A percentile compares a stretch with the other conserved stretches of the same genome.
These are phyloP conservation scores for Candida cerambycidarum DNA, from an alignment of 805 yeast genomes.

Conservation along the genomic window DNA sequence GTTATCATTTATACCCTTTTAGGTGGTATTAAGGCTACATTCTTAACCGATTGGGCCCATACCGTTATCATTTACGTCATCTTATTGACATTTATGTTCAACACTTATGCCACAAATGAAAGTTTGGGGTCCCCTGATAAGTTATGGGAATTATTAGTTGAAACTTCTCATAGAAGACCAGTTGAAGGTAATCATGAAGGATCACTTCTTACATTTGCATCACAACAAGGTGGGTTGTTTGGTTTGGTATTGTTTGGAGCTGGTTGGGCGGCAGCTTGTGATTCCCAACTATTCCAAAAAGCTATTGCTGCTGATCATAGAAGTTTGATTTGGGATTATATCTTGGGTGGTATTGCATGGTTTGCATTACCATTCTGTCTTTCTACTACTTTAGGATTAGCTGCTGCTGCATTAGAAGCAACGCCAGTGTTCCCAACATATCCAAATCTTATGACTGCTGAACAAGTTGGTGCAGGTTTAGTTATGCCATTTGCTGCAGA, in stretches of 20 bases:
- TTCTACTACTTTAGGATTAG: constrained; percentile 35
- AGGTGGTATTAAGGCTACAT: constrained; percentile 84
- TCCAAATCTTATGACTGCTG: constrained; percentile 15
- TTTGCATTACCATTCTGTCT: constrained; percentile 25
- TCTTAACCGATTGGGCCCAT: constrained; percentile 75
- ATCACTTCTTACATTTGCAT: constrained; percentile 18
- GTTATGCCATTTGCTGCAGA: constrained; percentile 22
- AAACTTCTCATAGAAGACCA: constrained; percentile 20
- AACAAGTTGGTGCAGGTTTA: constrained; percentile 22
- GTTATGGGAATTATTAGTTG: constrained; percentile 42
- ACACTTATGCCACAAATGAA: constrained; percentile 31
- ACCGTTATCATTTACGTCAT: constrained; percentile 45
- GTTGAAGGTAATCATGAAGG: constrained; percentile 14
- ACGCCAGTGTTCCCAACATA: constrained; percentile 17
- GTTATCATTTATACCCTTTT: constrained; percentile 71
- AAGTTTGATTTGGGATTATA: constrained; percentile 22
- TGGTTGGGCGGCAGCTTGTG: constrained; percentile 18
- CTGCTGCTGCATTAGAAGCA: constrained; percentile 30
- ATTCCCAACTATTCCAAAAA: constrained; percentile 25
- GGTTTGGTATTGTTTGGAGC: constrained; percentile 18
- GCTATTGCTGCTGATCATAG: constrained; percentile 28
- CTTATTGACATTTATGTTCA: constrained; percentile 24
- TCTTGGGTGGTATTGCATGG: constrained; percentile 25
- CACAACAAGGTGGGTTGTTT: constrained; percentile 22
- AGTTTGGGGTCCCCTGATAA: constrained; percentile 45